Base-by-base conservation (phyloP, 78 protist species). In the Dictyostelium discoideum region DNA sequence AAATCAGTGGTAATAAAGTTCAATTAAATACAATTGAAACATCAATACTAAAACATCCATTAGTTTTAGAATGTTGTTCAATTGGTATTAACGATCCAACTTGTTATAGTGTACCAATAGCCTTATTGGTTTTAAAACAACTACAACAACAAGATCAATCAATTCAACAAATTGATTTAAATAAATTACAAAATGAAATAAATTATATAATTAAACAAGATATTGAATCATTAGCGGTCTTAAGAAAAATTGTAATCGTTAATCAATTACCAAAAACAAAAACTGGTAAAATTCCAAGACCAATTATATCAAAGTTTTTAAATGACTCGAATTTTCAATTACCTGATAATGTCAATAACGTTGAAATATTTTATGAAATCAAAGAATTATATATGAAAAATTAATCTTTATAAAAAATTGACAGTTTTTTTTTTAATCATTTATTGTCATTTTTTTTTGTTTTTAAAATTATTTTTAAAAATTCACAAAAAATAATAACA, bases 1-100 rank as follows among this genome's bases (percentile, higher is more conserved):
- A 97, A 65, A 92, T 96, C 6, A 96, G 97, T 22, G 98, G 97
- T 22, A 97, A 98, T 32, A 88, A 98, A 22, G 54, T 98, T 10
- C 88, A 98, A 22, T 92, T 97, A 2, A 94, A 96, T 11, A 54
- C 37, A 54, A 86, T 98, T 18, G 99, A 98, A 65, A 96, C 95
- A 24, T 97, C 98, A 20, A 73, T 98, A 9, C 98, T 98, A 29
- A 74, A 63, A 18, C 69, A 39, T 16, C 97, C 93, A 37, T 90
- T 40, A 24, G 3, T 97, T 1, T 86, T 78, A 10, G 85, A 81
- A 11, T 48, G 69, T 48, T 18, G 11, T 37, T 63, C 26, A 46
- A 48, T 81, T 42, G 72, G 42, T 37, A 48, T 48, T 13, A 1
- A 48, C 3, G 92, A 96, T n/a, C 29, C 44, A 16, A 1, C 0